phyloP scores from a whole-genome alignment of 768 basidiomycete genomes.

The Porphyrellus cyaneotinctus region DNA sequence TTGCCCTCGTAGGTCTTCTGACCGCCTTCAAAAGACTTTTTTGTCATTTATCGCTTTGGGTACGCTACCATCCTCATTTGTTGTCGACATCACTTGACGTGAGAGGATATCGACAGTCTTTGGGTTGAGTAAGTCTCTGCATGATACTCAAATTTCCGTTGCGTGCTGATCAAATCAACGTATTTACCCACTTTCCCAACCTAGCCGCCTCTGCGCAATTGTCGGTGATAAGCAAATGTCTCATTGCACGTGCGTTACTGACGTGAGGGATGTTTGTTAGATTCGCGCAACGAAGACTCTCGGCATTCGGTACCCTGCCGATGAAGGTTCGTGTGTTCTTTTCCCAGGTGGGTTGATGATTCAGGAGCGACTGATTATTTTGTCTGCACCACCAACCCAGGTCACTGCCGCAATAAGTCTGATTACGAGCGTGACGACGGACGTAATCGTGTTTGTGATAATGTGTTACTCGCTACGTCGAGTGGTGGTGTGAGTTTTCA shows the following conservation, averaged over 20 bases:
- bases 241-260: background rate
- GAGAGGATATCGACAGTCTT: slow-evolving; percentile 17
- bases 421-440: slow-evolving; percentile 2
- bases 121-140: slow-evolving; percentile 25
- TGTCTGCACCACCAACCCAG: slow-evolving; percentile 1
- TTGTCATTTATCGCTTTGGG: slow-evolving; percentile 21
- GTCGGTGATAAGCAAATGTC: slow-evolving; percentile 11
- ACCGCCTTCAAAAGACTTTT: slow-evolving; percentile 11
- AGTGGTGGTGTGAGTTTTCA: slow-evolving; percentile 12
- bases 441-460: slow-evolving; percentile 11
- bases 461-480: slow-evolving; percentile 22
- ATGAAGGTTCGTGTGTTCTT: slow-evolving; percentile 19
- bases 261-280: slow-evolving; percentile 11
- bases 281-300: slow-evolving; percentile 19
- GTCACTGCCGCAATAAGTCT: slow-evolving; percentile 12
- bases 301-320: slow-evolving; percentile 12
- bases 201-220: slow-evolving; percentile 25
- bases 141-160: background rate
- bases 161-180: background rate
- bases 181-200: background rate
- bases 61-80: slow-evolving; percentile 5
- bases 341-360: background rate
- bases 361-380: background rate
- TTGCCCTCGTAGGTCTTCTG: background rate
- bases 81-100: slow-evolving; percentile 11